phyloP scores from a whole-genome alignment of 176 grass and related monocot species.

The Ampelocalamus luodianensis region DNA sequence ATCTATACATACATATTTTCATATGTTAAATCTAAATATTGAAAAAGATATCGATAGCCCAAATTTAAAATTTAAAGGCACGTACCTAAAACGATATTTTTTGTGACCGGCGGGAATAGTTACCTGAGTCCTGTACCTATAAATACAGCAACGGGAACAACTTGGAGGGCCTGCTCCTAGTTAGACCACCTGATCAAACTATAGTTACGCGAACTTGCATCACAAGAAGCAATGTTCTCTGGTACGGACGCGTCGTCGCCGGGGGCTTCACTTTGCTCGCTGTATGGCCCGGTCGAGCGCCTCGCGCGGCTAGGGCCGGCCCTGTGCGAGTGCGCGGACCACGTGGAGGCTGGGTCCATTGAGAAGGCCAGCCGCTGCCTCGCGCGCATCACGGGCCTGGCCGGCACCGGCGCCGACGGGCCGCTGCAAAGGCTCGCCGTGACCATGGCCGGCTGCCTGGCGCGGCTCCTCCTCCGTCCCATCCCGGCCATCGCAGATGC shows the following conservation, averaged over 20 bases:
- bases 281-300: not conserved
- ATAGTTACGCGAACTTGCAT: not conserved
- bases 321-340: slow-evolving; percentile 42
- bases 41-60: too few relatives aligned
- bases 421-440: slow-evolving; percentile 41
- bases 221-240: not conserved
- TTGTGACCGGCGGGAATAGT: too few relatives aligned
- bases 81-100: too few relatives aligned
- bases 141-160: not conserved
- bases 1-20: too few relatives aligned
- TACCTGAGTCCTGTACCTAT: not conserved
- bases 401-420: not conserved
- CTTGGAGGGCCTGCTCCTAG: slow-evolving; percentile 26
- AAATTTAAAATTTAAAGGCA: too few relatives aligned
- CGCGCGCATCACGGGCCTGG: slow-evolving; percentile 28
- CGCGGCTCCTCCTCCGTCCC: slow-evolving; percentile 29
- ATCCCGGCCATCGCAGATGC: slow-evolving; percentile 42
- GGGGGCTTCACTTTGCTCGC: not conserved
- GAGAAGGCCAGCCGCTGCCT: slow-evolving; percentile 39
- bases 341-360: slow-evolving; percentile 27
- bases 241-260: not conserved
- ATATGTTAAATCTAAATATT: too few relatives aligned
- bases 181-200: not conserved
- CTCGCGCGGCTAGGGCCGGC: slow-evolving; percentile 18
- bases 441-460: slow-evolving; percentile 28